Percentiles rank a stretch among this genome's conserved stretches.
phyloP scores from a whole-genome alignment of 1,139 yeast genomes.

The Candida sp. region DNA sequence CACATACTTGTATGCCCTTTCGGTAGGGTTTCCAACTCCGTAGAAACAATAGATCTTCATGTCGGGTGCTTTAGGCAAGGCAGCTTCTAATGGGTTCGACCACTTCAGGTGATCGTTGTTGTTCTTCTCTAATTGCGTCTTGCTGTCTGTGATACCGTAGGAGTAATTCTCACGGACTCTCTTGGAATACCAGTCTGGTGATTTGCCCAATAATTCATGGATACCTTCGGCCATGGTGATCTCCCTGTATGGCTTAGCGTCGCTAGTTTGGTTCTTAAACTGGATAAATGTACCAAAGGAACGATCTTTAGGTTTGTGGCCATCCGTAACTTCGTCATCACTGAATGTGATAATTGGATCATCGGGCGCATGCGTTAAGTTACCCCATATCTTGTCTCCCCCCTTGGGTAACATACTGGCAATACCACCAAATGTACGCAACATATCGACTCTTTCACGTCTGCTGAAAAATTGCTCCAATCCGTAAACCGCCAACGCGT shows the following conservation, averaged over 20 bases:
- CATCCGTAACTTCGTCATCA: conserved; percentile 9
- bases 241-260: conserved; percentile 31
- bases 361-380: conserved; percentile 61
- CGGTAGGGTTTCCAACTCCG: conserved; percentile 96
- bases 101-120: conserved; percentile 78
- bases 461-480: conserved; percentile 92
- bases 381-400: conserved; percentile 90
- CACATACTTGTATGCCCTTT: conserved; percentile 85
- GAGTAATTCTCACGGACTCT: conserved; percentile 77
- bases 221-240: conserved; percentile 71
- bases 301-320: conserved; percentile 34
- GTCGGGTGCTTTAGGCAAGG: conserved; percentile 93
- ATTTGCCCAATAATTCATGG: conserved; percentile 60
- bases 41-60: conserved; percentile 89
- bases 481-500: conserved; percentile 92
- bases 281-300: conserved; percentile 81
- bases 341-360: conserved; percentile 41
- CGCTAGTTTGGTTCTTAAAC: conserved; percentile 43
- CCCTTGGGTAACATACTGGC: conserved; percentile 98
- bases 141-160: conserved; percentile 70
- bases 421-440: conserved; percentile 89
- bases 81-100: conserved; percentile 92
- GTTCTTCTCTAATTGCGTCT: conserved; percentile 62
- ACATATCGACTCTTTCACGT: conserved; percentile 84
- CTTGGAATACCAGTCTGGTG: conserved; percentile 78